phyloP scores from a whole-genome alignment of 1,284 basidiomycete genomes.

The Cryptococcus sp. region DNA sequence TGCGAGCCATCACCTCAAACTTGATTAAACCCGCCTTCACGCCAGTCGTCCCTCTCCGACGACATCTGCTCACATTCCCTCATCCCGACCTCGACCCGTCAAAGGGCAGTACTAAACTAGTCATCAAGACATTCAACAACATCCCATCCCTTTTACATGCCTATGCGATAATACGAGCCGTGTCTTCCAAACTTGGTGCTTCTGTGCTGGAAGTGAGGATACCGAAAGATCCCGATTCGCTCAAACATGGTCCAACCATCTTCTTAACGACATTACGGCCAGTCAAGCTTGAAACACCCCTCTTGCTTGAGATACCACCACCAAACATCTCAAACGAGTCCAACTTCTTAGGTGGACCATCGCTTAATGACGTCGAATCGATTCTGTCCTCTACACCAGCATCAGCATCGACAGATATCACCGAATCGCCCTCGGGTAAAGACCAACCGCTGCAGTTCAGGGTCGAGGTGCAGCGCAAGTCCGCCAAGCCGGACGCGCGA shows the following conservation, averaged over 20 bases:
- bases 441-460: constrained; percentile 17
- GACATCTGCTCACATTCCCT: constrained; percentile 23
- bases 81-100: constrained; percentile 26
- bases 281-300: constrained; percentile 23
- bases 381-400: constrained; percentile 1
- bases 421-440: not conserved
- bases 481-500: not conserved
- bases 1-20: not conserved
- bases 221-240: constrained; percentile 29
- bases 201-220: constrained; percentile 23
- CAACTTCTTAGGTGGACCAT: constrained; percentile 23
- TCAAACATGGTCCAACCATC: constrained; percentile 14
- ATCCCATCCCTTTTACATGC: constrained; percentile 27
- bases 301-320: constrained; percentile 36
- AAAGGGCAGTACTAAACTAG: constrained; percentile 23
- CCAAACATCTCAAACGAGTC: constrained; percentile 11
- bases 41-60: not conserved
- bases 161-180: constrained; percentile 32
- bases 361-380: constrained; percentile 14
- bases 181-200: constrained; percentile 34
- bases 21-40: not conserved
- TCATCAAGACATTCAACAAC: constrained; percentile 18
- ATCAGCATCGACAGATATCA: not conserved
- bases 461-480: constrained; percentile 15
- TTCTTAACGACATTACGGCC: constrained; percentile 31